Percentiles rank a stretch among this genome's conserved stretches.
These are phyloP conservation scores for Filosporella fistucella DNA, from an alignment of 495 filamentous ascomycete genomes.

Conservation along the genomic window DNA sequence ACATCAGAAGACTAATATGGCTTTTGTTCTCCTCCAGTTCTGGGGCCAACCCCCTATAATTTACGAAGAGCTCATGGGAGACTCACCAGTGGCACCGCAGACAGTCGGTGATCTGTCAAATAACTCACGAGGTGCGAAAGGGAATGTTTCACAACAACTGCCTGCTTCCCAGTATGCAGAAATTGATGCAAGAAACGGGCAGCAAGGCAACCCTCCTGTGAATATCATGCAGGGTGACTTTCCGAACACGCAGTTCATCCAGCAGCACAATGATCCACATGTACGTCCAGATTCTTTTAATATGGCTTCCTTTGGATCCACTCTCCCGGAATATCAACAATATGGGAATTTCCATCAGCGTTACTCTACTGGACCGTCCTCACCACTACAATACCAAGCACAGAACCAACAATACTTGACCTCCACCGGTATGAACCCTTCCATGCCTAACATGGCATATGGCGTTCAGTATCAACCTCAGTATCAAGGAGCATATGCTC, in stretches of 20 bases:
- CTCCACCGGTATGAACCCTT: constrained; percentile 28
- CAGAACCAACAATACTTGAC: constrained; percentile 40
- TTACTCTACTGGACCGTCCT: constrained; percentile 32
- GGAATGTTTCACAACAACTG: background rate
- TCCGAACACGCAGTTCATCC: constrained; percentile 3
- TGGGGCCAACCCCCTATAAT: too few species aligned
- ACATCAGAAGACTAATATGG: too few species aligned
- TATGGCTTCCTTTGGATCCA: constrained; percentile 13
- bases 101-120: constrained; percentile 5
- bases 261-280: constrained; percentile 5
- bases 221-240: constrained; percentile 2
- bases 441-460: constrained; percentile 39
- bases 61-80: too few species aligned
- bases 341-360: constrained; percentile 27
- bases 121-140: background rate
- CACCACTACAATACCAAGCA: constrained; percentile 37
- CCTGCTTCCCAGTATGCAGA: background rate
- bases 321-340: constrained; percentile 20
- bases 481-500: constrained; percentile 18
- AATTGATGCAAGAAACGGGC: background rate
- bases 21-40: too few species aligned
- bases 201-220: background rate
- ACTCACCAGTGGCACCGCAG: constrained; percentile 7
- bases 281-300: constrained; percentile 15
- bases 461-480: constrained; percentile 13